Conservation (phyloP, 2,329 filamentous ascomycete species). For the Paracorniculantispora psalliotae region DNA sequence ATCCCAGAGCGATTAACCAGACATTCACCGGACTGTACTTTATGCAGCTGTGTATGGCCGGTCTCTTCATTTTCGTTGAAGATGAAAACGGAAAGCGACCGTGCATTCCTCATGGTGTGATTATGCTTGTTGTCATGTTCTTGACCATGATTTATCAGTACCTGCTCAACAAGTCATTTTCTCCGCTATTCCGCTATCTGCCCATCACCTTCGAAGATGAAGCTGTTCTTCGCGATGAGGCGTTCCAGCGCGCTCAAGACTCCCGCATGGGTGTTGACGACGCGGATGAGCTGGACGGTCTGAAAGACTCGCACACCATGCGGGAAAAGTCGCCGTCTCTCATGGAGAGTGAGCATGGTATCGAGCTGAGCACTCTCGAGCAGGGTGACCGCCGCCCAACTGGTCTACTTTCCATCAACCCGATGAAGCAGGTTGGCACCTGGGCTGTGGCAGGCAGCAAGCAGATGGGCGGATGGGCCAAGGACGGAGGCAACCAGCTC, state of each 20-base stretch:
- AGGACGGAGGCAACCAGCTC: slow-evolving; percentile 44
- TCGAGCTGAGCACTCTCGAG: slow-evolving; percentile 37
- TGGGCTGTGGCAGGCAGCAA: slow-evolving; percentile 35
- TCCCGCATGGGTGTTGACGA: slow-evolving; percentile 59
- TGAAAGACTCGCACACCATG: slow-evolving; percentile 21
- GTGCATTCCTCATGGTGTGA: slow-evolving; percentile 72
- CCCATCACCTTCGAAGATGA: slow-evolving; percentile 96
- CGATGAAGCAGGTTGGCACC: slow-evolving; percentile 42
- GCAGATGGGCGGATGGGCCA: slow-evolving; percentile 30
- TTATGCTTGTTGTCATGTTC: slow-evolving; percentile 72
- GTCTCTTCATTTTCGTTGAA: slow-evolving; percentile 76
- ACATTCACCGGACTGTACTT: slow-evolving; percentile 92
- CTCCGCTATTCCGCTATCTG: slow-evolving; percentile 79
- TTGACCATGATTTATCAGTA: slow-evolving; percentile 75
- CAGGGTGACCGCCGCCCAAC: slow-evolving; percentile 14
- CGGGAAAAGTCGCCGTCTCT: slow-evolving; percentile 20
- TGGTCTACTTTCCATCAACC: slow-evolving; percentile 33
- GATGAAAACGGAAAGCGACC: slow-evolving; percentile 49
- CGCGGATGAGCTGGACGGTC: slow-evolving; percentile 44
- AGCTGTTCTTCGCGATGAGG: slow-evolving; percentile 83
- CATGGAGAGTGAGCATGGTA: slow-evolving; percentile 31
- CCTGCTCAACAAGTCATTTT: slow-evolving; percentile 76
- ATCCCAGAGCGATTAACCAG: slow-evolving; percentile 89
- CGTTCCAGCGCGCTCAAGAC: slow-evolving; percentile 76
- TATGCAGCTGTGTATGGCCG: slow-evolving; percentile 86